Evolutionary conservation across 768 basidiomycete species (phyloP), one percentile per base, ranked within the genome.

Genomic region (Pleurotus djamor): DNA sequence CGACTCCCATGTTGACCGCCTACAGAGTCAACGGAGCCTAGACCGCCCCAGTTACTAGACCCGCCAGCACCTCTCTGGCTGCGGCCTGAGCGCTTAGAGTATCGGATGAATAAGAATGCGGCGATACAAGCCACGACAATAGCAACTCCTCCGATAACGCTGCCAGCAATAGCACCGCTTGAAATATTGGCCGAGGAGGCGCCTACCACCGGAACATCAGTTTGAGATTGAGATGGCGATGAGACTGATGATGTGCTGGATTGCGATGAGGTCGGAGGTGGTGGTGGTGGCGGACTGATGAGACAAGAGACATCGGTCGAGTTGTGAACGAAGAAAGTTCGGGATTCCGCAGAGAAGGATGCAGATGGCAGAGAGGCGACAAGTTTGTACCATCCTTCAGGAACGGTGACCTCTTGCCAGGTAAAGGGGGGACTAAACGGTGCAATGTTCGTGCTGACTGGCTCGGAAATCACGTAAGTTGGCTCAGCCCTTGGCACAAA

Each of bases 311-410:
- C 65, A 54, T 72, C 66, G 8, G 74, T 64, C 44, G 80, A 79
- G 34, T 74, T 74, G 45, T 59, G 48, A 51, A 81, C 64, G 60
- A 66, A 73, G 57, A 82, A 80, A 2, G 64, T 32, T 1, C 56
- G 1, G 13, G 79, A 81, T 9, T 21, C 9, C 8, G 16, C 49
- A 14, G 50, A 4, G 2, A 75, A 74, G 0, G 32, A 6, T 5
- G 48, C 41, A 7, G 12, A 67, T 3, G 55, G 32, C n/a, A 64
- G 50, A 4, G 71, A 54, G 5, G 72, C 74, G 0, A 56, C 61
- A 16, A 86, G 21, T 10, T 62, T 48, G 63, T 87, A 87, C 76
- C 74, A 78, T 3, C 86, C 86, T 55, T 74, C 68, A 0, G 79
- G 67, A 21, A 85, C 68, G 59, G 74, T 73, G 50, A 87, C 83